Evolutionary conservation across 2,329 filamentous ascomycete genomes (phyloP).

Genomic region (Talaromyces sp.): DNA sequence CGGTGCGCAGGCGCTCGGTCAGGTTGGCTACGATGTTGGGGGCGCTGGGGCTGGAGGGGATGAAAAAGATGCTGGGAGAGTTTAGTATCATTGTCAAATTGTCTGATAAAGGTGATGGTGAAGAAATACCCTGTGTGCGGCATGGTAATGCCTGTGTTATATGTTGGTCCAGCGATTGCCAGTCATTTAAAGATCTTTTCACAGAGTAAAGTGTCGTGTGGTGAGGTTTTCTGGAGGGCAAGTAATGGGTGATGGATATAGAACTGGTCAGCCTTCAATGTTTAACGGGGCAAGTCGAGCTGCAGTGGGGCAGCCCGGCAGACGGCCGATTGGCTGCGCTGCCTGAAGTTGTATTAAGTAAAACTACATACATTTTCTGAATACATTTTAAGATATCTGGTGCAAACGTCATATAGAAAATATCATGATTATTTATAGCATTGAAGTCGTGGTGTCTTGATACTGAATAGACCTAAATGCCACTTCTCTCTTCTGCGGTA

Average conservation of each 20-base stretch:
- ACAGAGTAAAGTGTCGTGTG: too few species aligned
- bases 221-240: background rate
- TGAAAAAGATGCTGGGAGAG: constrained; percentile 34
- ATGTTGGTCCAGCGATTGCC: background rate
- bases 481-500: too few species aligned
- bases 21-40: constrained; percentile 28
- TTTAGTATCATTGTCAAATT: background rate
- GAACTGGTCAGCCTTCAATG: background rate
- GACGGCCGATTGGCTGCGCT: background rate
- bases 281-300: background rate
- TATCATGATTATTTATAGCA: too few species aligned
- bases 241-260: background rate
- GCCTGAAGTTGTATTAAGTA: too few species aligned
- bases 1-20: constrained; percentile 33
- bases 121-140: constrained; percentile 30
- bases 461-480: too few species aligned
- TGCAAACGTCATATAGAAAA: too few species aligned
- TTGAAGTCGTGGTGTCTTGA: too few species aligned
- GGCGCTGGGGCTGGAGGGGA: constrained; percentile 35
- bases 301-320: background rate
- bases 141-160: constrained; percentile 16
- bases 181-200: too few species aligned
- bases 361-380: too few species aligned
- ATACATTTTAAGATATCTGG: too few species aligned
- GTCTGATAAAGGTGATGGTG: background rate